These are phyloP conservation scores for Neurospora pannonica DNA, from an alignment of 495 filamentous ascomycete genomes.

Conservation along the genomic window DNA sequence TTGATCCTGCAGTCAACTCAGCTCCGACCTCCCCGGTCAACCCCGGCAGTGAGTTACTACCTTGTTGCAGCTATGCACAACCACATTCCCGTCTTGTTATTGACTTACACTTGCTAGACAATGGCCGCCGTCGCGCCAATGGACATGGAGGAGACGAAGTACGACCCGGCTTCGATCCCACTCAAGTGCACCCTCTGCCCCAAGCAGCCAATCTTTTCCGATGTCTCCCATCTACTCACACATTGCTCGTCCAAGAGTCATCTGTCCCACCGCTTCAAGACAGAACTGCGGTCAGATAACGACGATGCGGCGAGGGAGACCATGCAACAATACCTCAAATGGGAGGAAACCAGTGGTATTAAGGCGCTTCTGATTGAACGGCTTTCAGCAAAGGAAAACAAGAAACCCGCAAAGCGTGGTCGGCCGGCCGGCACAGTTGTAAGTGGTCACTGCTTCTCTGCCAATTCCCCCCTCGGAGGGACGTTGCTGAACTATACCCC, in stretches of 20 bases:
- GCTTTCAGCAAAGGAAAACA: constrained; percentile 60
- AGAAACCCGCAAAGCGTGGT: constrained; percentile 29
- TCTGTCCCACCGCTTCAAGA: constrained; percentile 62
- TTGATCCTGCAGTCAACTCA: constrained; percentile 11
- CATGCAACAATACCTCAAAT: constrained; percentile 54
- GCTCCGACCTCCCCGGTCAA: neutral
- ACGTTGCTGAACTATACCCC: neutral
- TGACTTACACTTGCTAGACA: constrained; percentile 17
- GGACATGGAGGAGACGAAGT: constrained; percentile 6
- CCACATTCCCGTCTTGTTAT: neutral
- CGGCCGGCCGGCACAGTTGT: constrained; percentile 6
- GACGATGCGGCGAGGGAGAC: constrained; percentile 41
- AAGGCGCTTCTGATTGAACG: constrained; percentile 59
- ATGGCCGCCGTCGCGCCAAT: constrained; percentile 29
- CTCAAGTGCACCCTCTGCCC: constrained; percentile 74
- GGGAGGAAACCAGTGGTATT: constrained; percentile 59
- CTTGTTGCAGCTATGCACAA: neutral
- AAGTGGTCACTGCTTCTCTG: constrained; percentile 1
- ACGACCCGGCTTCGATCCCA: constrained; percentile 32
- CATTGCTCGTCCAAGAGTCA: constrained; percentile 82
- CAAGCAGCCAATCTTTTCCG: constrained; percentile 69
- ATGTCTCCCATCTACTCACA: constrained; percentile 80
- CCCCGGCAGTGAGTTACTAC: constrained; percentile 11
- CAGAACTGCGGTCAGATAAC: constrained; percentile 52
- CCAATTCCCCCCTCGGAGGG: neutral